Evolutionary conservation across 768 basidiomycete species (phyloP).

Genomic region (Ramaria sp.): DNA sequence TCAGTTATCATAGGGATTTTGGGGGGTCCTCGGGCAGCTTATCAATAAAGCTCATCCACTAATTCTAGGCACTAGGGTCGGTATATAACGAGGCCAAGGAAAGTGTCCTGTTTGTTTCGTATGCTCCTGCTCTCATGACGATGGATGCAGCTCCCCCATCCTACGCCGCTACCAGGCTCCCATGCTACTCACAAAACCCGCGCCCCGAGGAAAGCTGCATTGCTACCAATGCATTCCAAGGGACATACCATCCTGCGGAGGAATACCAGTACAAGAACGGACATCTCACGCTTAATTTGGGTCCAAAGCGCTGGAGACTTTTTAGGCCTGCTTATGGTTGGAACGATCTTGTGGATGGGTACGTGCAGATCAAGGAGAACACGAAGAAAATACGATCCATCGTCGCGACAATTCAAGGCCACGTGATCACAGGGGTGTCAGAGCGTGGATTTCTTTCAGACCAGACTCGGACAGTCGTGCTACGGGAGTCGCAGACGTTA

Average conservation of each 20-base stretch:
- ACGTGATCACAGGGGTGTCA: slow-evolving; percentile 22
- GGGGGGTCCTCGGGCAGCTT: no score
- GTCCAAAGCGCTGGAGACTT: slow-evolving; percentile 28
- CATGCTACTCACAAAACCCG: not conserved
- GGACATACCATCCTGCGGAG: slow-evolving; percentile 14
- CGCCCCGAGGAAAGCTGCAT: not conserved
- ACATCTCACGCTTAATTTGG: slow-evolving; percentile 30
- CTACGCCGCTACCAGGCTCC: not conserved
- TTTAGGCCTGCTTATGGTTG: slow-evolving; percentile 32
- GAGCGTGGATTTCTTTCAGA: slow-evolving; percentile 20
- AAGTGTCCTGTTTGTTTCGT: no score
- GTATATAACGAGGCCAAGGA: no score
- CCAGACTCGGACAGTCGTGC: slow-evolving; percentile 17
- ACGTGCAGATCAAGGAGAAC: slow-evolving; percentile 23
- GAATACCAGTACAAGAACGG: slow-evolving; percentile 30
- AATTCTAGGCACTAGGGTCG: no score
- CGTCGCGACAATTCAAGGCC: slow-evolving; percentile 30
- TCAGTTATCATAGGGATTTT: no score
- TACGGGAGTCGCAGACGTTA: slow-evolving; percentile 20
- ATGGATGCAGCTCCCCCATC: not conserved
- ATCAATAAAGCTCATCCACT: no score
- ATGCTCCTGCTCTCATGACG: not conserved
- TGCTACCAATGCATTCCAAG: not conserved
- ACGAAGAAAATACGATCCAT: slow-evolving; percentile 28
- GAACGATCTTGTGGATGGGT: slow-evolving; percentile 30